Evolutionary conservation across 129 eudicot genomes (phyloP).

Genomic region (Apium graveolens): DNA sequence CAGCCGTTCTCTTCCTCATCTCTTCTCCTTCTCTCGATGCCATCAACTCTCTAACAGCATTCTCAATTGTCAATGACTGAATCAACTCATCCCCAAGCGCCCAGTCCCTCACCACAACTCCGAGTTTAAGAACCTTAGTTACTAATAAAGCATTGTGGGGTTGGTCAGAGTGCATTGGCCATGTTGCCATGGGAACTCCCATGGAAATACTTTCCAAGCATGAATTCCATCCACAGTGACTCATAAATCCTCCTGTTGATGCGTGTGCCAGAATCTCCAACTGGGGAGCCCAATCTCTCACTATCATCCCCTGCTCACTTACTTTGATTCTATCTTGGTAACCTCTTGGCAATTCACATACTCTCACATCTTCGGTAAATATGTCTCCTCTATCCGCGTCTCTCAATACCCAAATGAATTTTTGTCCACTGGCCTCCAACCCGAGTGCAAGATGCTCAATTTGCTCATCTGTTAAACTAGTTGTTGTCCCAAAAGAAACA

Average conservation of each 20-base stretch:
- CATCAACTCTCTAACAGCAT: constrained; percentile 28
- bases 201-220: constrained; percentile 15
- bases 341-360: neutral
- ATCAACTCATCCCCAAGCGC: constrained; percentile 15
- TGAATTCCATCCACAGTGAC: constrained; percentile 53
- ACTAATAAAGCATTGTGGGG: constrained; percentile 15
- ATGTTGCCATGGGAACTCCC: neutral
- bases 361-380: neutral
- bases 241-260: neutral
- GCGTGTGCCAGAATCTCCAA: constrained; percentile 1
- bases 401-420: neutral
- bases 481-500: neutral
- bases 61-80: constrained; percentile 19
- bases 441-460: neutral
- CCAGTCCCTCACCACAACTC: constrained; percentile 30
- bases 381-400: constrained; percentile 2
- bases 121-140: constrained; percentile 27
- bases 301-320: neutral
- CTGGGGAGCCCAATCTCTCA: constrained; percentile 7
- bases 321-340: neutral
- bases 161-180: constrained; percentile 10
- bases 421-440: neutral
- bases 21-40: constrained; percentile 32
- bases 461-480: constrained; percentile 2
- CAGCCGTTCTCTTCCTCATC: constrained; percentile 30